Conservation (phyloP, 345 rosid genomes). For the Eucalyptus globulus region DNA sequence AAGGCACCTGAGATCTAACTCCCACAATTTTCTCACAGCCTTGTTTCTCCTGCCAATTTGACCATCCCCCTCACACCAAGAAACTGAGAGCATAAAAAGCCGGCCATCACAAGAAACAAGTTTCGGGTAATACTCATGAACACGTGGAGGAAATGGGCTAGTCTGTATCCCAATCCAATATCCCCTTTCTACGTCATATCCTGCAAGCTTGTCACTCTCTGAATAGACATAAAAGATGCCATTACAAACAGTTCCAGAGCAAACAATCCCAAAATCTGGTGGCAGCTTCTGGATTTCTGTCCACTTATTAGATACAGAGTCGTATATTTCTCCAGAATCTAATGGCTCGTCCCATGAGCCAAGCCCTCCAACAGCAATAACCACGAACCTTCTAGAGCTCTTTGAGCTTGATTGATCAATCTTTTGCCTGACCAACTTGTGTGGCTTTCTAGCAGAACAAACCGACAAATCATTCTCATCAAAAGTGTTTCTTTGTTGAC, state of each 20-base stretch:
- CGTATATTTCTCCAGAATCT: constrained; percentile 94
- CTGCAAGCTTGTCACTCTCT: constrained; percentile 79
- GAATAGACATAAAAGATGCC: constrained; percentile 87
- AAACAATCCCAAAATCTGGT: constrained; percentile 55
- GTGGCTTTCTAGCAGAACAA: constrained; percentile 27
- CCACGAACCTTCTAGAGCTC: constrained; percentile 42
- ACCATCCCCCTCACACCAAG: constrained; percentile 99
- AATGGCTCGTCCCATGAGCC: constrained; percentile 84
- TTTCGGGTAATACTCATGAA: constrained; percentile 85
- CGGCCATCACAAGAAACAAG: constrained; percentile 70
- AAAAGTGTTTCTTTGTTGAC: constrained; percentile 41
- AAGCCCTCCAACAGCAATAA: constrained; percentile 73
- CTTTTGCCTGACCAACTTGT: constrained; percentile 43
- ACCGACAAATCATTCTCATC: constrained; percentile 37
- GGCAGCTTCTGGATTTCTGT: constrained; percentile 77
- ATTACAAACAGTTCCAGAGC: constrained; percentile 72
- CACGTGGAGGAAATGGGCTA: constrained; percentile 79
- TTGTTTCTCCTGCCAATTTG: constrained; percentile 93
- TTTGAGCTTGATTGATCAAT: constrained; percentile 26
- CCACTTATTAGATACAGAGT: constrained; percentile 78
- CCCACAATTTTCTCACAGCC: constrained; percentile 93
- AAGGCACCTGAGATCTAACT: constrained; percentile 79
- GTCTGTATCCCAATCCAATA: constrained; percentile 83
- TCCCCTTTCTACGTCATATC: constrained; percentile 84
- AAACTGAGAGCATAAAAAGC: constrained; percentile 81